Evolutionary conservation across 2,329 filamentous ascomycete genomes (phyloP).

Genomic region (Aspergillus vadensis): DNA sequence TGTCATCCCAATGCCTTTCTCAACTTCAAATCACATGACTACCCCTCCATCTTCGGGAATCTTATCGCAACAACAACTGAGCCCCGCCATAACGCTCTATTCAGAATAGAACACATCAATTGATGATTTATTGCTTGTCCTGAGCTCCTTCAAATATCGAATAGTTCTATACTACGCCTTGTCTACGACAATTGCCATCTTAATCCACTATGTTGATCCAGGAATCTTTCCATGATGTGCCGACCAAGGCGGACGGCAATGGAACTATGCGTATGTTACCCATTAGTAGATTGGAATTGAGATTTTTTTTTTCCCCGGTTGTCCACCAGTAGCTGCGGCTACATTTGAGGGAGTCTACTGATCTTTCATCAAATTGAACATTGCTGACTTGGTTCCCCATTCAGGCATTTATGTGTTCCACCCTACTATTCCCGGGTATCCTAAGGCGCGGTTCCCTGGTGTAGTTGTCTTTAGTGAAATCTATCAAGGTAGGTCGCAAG

Average conservation of each 20-base stretch:
- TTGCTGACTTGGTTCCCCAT: not conserved
- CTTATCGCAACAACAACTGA: not conserved
- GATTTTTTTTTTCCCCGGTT: no score
- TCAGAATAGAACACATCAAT: not conserved
- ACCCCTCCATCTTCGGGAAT: not conserved
- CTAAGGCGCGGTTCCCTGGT: conserved; percentile 84
- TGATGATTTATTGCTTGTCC: not conserved
- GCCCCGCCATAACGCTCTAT: not conserved
- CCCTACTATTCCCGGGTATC: conserved; percentile 79
- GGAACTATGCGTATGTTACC: conserved; percentile 41
- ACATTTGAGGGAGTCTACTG: no score
- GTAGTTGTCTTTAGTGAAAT: conserved; percentile 92
- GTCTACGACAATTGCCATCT: not conserved
- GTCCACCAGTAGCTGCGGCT: no score
- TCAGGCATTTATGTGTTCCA: conserved; percentile 88
- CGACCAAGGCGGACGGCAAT: conserved; percentile 40
- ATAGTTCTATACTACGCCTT: not conserved
- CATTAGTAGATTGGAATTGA: not conserved
- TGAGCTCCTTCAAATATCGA: not conserved
- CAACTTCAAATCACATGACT: not conserved
- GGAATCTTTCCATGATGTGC: conserved; percentile 41
- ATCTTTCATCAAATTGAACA: not conserved
- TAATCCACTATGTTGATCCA: conserved; percentile 37
- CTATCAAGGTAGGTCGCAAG: conserved; percentile 73
- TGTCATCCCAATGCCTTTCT: not conserved